Evolutionary conservation across 108 stramenopile genomes (phyloP).

Genomic region (Fragilariopsis cylindrus): DNA sequence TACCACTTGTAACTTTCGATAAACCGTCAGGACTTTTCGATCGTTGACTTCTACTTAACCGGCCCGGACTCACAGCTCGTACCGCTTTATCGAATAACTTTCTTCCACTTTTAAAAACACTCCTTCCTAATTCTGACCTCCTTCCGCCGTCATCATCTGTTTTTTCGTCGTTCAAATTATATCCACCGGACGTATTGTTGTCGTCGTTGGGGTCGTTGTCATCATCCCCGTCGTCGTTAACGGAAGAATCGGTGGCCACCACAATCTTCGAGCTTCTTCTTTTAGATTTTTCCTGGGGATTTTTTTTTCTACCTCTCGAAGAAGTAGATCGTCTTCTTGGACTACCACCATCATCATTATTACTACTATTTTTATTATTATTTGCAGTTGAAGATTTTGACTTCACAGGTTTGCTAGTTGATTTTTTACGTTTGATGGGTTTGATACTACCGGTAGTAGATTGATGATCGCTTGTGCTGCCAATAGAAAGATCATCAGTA

Average conservation of each 20-base stretch:
- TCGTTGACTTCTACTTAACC: not conserved
- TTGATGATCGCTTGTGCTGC: no score
- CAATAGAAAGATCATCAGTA: no score
- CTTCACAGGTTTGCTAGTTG: no score
- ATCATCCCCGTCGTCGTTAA: not conserved
- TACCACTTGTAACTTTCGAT: not conserved
- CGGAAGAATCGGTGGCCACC: not conserved
- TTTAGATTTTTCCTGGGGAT: not conserved
- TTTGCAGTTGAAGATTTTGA: no score
- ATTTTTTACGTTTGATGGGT: no score
- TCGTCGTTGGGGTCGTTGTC: no score
- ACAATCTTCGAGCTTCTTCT: not conserved
- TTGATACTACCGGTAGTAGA: no score
- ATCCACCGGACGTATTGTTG: not conserved
- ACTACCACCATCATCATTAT: no score
- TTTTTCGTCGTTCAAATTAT: conserved; percentile 8
- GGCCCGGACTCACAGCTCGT: conserved; percentile 1
- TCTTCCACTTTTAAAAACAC: not conserved
- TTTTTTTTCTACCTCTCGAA: no score
- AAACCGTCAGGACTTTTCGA: not conserved
- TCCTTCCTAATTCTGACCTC: not conserved
- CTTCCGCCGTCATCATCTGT: not conserved
- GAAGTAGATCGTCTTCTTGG: no score
- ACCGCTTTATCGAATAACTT: not conserved
- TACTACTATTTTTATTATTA: no score